A percentile compares a stretch with the other conserved stretches of the same genome.
Conservation (phyloP, 352 stramenopile genomes). For the Phytophthora quininea region DNA sequence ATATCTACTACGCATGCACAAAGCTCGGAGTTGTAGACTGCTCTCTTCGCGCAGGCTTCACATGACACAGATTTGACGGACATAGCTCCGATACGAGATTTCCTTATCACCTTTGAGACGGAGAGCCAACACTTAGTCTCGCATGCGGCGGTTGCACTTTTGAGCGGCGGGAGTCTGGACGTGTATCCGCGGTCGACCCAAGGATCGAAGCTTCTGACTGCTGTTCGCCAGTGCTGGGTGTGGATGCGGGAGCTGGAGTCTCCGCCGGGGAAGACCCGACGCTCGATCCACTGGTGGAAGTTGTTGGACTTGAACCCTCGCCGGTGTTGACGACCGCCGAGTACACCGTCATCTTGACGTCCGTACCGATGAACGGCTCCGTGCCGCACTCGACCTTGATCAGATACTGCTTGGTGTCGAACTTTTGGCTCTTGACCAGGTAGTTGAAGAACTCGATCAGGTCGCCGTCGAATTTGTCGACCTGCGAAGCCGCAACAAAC, state of each 20-base stretch:
- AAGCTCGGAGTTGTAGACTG: neutral
- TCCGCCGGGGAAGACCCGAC: neutral
- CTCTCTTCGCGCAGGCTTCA: neutral
- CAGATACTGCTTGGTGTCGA: slow-evolving; percentile 43
- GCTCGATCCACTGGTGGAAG: slow-evolving; percentile 2
- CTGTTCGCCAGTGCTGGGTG: slow-evolving; percentile 1
- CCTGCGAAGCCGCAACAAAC: slow-evolving; percentile 39
- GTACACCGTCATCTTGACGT: slow-evolving; percentile 40
- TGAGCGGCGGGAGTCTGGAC: neutral
- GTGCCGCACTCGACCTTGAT: slow-evolving; percentile 49
- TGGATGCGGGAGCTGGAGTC: neutral
- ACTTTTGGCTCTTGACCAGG: slow-evolving; percentile 30
- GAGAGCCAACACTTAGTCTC: neutral
- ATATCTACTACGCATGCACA: no score
- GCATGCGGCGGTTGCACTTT: slow-evolving; percentile 1
- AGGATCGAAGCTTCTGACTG: neutral
- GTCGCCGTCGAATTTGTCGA: slow-evolving; percentile 37
- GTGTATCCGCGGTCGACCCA: neutral
- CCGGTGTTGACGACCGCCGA: slow-evolving; percentile 32
- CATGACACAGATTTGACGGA: no score
- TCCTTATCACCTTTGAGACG: neutral
- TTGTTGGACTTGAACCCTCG: neutral
- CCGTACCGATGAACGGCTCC: slow-evolving; percentile 38
- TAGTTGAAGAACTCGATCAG: slow-evolving; percentile 48
- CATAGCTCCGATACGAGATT: no score